Evolutionary conservation across 2,329 filamentous ascomycete species (phyloP).

Genomic region (Rhytidhysteron rufulum): DNA sequence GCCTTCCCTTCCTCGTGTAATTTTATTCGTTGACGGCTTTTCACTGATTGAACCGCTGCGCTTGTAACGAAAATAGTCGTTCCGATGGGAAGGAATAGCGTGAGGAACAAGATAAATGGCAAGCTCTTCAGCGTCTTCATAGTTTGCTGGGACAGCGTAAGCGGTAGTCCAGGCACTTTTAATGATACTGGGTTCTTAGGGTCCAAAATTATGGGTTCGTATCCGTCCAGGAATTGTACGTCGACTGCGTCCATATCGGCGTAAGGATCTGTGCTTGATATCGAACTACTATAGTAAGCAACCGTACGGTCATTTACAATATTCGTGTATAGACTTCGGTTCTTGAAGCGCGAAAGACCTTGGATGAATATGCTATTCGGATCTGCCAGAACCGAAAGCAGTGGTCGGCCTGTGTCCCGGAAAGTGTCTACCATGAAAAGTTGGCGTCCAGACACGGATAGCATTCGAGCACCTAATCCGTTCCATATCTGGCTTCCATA

Average conservation of each 20-base stretch:
- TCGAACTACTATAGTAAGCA: slow-evolving; percentile 76
- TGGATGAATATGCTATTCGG: slow-evolving; percentile 80
- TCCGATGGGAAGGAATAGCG: slow-evolving; percentile 70
- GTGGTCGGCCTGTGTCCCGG: slow-evolving; percentile 72
- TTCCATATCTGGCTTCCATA: slow-evolving; percentile 58
- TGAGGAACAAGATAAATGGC: slow-evolving; percentile 62
- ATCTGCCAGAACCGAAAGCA: slow-evolving; percentile 79
- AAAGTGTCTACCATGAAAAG: slow-evolving; percentile 85
- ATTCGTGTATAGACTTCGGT: slow-evolving; percentile 78
- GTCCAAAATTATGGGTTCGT: slow-evolving; percentile 73
- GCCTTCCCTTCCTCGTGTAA: slow-evolving; percentile 70
- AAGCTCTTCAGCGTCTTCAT: slow-evolving; percentile 48
- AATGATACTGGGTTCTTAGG: slow-evolving; percentile 57
- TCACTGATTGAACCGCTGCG: slow-evolving; percentile 70
- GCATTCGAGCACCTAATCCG: slow-evolving; percentile 71
- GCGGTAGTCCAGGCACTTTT: slow-evolving; percentile 30
- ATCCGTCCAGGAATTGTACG: slow-evolving; percentile 70
- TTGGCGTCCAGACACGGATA: slow-evolving; percentile 81
- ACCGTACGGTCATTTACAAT: slow-evolving; percentile 81
- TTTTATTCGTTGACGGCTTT: slow-evolving; percentile 69
- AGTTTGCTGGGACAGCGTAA: slow-evolving; percentile 32
- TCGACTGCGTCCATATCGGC: slow-evolving; percentile 62
- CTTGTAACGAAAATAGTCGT: slow-evolving; percentile 70
- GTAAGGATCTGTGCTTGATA: slow-evolving; percentile 75
- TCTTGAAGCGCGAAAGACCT: slow-evolving; percentile 70